These are phyloP conservation scores for Talaromyces borbonicus DNA, from an alignment of 495 filamentous ascomycete species.

Conservation along the genomic window DNA sequence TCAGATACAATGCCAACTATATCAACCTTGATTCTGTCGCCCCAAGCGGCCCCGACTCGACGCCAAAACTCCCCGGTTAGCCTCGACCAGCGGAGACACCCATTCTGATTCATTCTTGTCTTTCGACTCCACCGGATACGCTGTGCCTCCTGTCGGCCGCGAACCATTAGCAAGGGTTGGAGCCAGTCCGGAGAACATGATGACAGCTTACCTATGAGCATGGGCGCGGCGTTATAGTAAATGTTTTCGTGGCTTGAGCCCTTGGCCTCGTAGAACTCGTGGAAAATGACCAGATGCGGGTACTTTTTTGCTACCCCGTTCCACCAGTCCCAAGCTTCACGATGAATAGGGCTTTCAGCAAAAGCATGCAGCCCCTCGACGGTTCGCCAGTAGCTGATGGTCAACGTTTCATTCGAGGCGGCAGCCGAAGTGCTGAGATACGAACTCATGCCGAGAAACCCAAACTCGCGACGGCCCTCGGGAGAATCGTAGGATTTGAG, in stretches of 20 bases:
- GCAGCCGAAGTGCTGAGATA: slow-evolving; percentile 14
- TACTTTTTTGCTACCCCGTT: slow-evolving; percentile 19
- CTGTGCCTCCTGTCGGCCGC: not conserved
- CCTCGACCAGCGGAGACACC: slow-evolving; percentile 4
- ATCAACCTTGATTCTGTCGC: not conserved
- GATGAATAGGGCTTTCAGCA: slow-evolving; percentile 37
- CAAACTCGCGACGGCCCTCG: slow-evolving; percentile 20
- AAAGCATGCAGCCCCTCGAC: slow-evolving; percentile 39
- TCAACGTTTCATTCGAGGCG: slow-evolving; percentile 26
- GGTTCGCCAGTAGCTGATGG: slow-evolving; percentile 36
- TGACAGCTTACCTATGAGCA: slow-evolving; percentile 13
- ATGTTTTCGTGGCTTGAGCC: slow-evolving; percentile 31
- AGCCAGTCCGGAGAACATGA: not conserved
- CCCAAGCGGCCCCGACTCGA: slow-evolving; percentile 2
- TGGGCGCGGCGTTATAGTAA: slow-evolving; percentile 24
- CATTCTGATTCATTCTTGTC: not conserved
- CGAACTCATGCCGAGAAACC: slow-evolving; percentile 17
- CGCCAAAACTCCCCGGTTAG: slow-evolving; percentile 1
- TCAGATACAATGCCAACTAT: not conserved
- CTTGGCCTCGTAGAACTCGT: slow-evolving; percentile 38
- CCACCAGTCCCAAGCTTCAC: slow-evolving; percentile 39
- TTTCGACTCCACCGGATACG: not conserved
- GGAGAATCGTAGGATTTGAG: slow-evolving; percentile 11
- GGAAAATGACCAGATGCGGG: slow-evolving; percentile 36
- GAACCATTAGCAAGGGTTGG: slow-evolving; percentile 4